Percentiles rank a stretch among this genome's conserved stretches.
Conservation (phyloP, 495 filamentous ascomycete species). For the Podospora australis region DNA sequence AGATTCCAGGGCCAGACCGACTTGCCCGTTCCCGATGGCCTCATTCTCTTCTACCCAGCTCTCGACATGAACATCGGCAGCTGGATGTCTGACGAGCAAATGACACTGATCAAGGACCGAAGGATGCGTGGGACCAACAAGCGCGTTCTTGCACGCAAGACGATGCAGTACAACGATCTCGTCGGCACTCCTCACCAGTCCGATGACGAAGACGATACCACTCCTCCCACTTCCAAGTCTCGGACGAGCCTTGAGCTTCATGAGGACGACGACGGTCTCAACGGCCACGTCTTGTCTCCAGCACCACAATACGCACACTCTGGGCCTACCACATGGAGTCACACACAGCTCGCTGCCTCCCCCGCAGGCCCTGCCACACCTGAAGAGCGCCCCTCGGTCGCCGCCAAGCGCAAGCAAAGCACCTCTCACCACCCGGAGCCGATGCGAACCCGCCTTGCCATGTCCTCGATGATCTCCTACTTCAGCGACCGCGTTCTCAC, state of each 20-base stretch:
- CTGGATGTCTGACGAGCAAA: constrained; percentile 98
- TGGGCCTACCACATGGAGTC: constrained; percentile 30
- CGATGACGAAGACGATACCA: constrained; percentile 49
- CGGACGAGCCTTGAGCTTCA: background rate
- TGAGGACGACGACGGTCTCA: background rate
- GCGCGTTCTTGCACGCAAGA: constrained; percentile 69
- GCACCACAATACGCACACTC: constrained; percentile 41
- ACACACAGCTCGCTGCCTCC: constrained; percentile 20
- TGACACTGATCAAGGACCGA: constrained; percentile 85
- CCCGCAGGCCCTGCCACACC: background rate
- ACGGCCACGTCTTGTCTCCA: constrained; percentile 19
- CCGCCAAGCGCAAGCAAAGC: constrained; percentile 10
- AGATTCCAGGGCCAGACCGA: constrained; percentile 51
- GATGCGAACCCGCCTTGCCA: constrained; percentile 81
- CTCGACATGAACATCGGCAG: constrained; percentile 96
- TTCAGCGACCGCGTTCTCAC: constrained; percentile 92
- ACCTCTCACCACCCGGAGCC: constrained; percentile 51
- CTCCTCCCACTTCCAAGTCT: constrained; percentile 12
- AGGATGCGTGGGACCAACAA: constrained; percentile 69
- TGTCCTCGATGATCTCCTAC: constrained; percentile 94
- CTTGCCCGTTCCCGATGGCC: constrained; percentile 71
- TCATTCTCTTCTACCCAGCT: constrained; percentile 81
- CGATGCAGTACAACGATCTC: constrained; percentile 50
- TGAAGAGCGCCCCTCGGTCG: background rate
- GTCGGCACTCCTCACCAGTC: constrained; percentile 62